Base-by-base conservation (phyloP, 805 yeast genomes). In the baker's yeast (Saccharomyces cerevisiae) region DNA sequence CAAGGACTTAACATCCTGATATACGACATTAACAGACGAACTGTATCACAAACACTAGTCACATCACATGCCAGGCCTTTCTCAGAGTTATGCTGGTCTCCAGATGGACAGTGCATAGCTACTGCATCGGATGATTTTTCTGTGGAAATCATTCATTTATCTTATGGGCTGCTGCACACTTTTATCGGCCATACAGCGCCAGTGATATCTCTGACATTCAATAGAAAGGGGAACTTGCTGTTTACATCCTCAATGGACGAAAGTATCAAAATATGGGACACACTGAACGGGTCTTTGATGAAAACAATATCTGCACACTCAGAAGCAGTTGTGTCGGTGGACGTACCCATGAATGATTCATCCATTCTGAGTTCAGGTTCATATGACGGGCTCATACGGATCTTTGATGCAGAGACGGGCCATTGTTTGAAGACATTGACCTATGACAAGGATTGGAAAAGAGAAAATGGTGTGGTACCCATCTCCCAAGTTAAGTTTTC, bases 341-440 rank as follows among this genome's bases (percentile, higher is more conserved):
- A 89, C 61, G 71, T 92, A 49, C 81, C 87, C 1, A 82, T 80
- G 53, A 96, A 87, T 60, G 90, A 91, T 55, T 79, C 96, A 0
- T 81, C 94, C 41, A 80, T 94, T 1, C 52, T 70, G n/a, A 86
- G 84, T 2, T 85, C 96, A 57, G 94, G 95, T 0, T 85, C 96
- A 17, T 86, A 85, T 67, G 99, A 92, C 70, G 99, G 99, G 2
- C 76, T 89, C 59, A 85, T 92, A 27, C 76, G 99, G 50, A 73
- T 92, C 17, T 92, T 95, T 75, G 97, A 91, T 67, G 79, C 90
- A 21, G 85, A 81, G 49, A 79, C 95, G 0, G 97, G 97, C 4
- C 96, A 90, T 61, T 92, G 98, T 73, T 73, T 92, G 60, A 88
- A 91, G 65, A 94, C 98, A 0, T 70, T 92, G 59, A 89, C 91